Evolutionary conservation across 2,329 filamentous ascomycete genomes (phyloP).

Genomic region (Beauveria rudraprayagi): DNA sequence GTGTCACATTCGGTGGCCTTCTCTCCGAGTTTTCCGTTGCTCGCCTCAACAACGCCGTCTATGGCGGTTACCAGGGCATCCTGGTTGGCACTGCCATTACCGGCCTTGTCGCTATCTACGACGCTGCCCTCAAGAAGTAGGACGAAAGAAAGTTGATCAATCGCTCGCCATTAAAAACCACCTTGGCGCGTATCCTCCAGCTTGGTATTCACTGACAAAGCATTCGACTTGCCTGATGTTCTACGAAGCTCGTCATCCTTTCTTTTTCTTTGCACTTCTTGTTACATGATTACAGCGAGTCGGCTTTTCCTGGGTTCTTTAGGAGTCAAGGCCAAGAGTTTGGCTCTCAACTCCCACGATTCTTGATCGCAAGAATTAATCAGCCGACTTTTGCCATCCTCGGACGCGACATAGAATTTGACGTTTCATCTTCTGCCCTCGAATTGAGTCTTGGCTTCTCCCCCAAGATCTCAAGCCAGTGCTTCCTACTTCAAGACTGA

Average conservation of each 20-base stretch:
- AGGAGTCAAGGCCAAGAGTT: not conserved
- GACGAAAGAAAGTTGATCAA: not conserved
- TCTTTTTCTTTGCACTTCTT: not conserved
- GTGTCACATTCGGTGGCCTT: conserved; percentile 53
- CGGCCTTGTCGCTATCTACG: conserved; percentile 63
- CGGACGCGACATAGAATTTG: not conserved
- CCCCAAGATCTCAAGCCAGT: not conserved
- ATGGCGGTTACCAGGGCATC: conserved; percentile 63
- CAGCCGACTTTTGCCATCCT: not conserved
- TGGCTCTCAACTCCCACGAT: not conserved
- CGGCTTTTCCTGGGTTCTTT: not conserved
- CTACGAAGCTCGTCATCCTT: not conserved
- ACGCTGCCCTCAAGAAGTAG: conserved; percentile 66
- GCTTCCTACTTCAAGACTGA: not conserved
- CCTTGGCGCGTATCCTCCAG: not conserved
- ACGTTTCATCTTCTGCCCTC: not conserved
- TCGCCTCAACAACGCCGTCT: conserved; percentile 58
- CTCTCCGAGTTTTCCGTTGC: conserved; percentile 51
- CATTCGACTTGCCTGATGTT: not conserved
- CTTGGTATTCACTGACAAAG: not conserved
- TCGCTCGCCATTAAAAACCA: not conserved
- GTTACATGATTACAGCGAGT: not conserved
- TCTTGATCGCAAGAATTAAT: not conserved
- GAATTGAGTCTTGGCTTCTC: not conserved
- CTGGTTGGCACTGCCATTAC: conserved; percentile 62